Percentiles rank a stretch among this genome's conserved stretches.
phyloP scores from a whole-genome alignment of 2,329 filamentous ascomycete species.

The Orbilia oligospora region DNA sequence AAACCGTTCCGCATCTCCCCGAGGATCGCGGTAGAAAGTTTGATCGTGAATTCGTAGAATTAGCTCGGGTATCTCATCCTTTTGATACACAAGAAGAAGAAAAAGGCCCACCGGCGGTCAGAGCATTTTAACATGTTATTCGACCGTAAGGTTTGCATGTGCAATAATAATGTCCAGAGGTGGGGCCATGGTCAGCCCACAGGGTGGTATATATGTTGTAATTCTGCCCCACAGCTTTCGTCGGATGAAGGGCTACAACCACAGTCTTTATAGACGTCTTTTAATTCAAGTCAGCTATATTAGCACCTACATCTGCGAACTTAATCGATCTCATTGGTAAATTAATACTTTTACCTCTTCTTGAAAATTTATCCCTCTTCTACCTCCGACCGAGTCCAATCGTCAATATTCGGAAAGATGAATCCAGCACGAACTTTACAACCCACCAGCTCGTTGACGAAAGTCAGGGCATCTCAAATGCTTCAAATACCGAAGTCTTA shows the following conservation, averaged over 20 bases:
- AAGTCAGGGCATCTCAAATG: slow-evolving; percentile 19
- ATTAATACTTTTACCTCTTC: background rate
- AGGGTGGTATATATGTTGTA: slow-evolving; percentile 16
- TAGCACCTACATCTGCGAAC: background rate
- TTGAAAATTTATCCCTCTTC: background rate
- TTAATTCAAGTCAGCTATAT: slow-evolving; percentile 1
- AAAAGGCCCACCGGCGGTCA: background rate
- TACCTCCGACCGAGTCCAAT: background rate
- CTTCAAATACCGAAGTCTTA: slow-evolving; percentile 20
- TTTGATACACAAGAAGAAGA: background rate
- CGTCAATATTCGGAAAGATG: background rate
- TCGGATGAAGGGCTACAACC: slow-evolving; percentile 9
- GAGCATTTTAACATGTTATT: background rate
- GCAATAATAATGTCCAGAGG: background rate
- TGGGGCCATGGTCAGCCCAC: slow-evolving; percentile 28
- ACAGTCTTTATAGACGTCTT: background rate
- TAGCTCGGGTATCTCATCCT: background rate
- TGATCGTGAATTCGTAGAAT: background rate
- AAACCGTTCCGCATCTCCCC: background rate
- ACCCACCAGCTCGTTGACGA: slow-evolving; percentile 13
- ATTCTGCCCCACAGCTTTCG: background rate
- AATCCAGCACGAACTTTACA: slow-evolving; percentile 25
- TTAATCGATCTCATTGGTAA: background rate
- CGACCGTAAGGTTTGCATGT: slow-evolving; percentile 1
- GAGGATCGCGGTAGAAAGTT: slow-evolving; percentile 13